Conservation (phyloP, 495 filamentous ascomycete species). For the Collariella sp. region DNA sequence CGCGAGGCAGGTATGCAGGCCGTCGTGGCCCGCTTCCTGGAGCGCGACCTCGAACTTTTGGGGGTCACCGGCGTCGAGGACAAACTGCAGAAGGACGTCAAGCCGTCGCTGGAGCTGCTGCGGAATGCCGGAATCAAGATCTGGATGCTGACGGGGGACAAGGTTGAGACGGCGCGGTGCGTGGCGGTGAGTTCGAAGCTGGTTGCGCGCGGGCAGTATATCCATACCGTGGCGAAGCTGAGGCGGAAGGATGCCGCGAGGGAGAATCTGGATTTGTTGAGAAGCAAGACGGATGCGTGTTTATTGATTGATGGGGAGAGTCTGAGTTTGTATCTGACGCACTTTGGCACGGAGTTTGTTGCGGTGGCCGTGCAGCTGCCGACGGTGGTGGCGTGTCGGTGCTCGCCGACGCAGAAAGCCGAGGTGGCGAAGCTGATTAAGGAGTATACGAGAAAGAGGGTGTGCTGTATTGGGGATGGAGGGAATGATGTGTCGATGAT, state of each 20-base stretch:
- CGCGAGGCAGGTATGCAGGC: conserved; percentile 75
- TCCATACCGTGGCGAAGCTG: conserved; percentile 85
- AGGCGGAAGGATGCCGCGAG: conserved; percentile 69
- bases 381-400: conserved; percentile 91
- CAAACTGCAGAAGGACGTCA: conserved; percentile 90
- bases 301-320: conserved; percentile 94
- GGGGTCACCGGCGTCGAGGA: conserved; percentile 98
- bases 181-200: conserved; percentile 92
- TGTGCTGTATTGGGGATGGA: conserved; percentile 94
- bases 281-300: conserved; percentile 77
- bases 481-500: conserved; percentile 99
- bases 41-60: conserved; percentile 80
- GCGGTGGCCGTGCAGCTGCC: conserved; percentile 79
- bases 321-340: conserved; percentile 68
- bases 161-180: conserved; percentile 95
- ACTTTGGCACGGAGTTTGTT: conserved; percentile 80
- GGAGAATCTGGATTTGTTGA: conserved; percentile 78
- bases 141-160: conserved; percentile 99
- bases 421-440: conserved; percentile 89
- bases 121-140: conserved; percentile 99
- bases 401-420: conserved; percentile 95
- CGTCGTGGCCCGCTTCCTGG: conserved; percentile 72
- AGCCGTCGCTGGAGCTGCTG: conserved; percentile 84
- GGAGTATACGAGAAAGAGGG: conserved; percentile 80
- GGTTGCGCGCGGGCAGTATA: conserved; percentile 89